Conservation (phyloP, 176 grass and related monocot genomes). For the Canna indica region DNA sequence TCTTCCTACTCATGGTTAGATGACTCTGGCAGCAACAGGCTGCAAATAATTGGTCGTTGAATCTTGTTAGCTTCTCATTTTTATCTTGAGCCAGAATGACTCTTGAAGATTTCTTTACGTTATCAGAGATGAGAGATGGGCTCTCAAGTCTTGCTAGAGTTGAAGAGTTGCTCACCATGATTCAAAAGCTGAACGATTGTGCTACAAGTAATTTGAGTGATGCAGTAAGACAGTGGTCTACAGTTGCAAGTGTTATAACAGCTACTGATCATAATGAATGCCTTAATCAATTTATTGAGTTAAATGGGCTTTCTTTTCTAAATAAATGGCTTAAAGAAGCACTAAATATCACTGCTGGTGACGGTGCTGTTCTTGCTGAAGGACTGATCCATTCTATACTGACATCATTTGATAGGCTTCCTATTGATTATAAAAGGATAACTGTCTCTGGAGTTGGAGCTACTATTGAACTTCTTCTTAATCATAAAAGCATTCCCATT, state of each 20-base stretch:
- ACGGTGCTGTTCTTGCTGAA: conserved; percentile 17
- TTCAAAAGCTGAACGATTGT: conserved; percentile 33
- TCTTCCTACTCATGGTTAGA: background rate
- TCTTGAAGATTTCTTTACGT: conserved; percentile 63
- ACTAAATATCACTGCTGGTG: conserved; percentile 26
- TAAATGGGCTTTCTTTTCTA: conserved; percentile 50
- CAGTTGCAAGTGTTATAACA: conserved; percentile 28
- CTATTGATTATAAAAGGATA: conserved; percentile 22
- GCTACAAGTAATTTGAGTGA: conserved; percentile 29
- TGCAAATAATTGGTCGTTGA: background rate
- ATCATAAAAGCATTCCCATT: conserved; percentile 28
- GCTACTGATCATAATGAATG: conserved; percentile 40
- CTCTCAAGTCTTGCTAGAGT: conserved; percentile 42
- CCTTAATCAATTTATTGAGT: conserved; percentile 45
- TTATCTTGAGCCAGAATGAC: conserved; percentile 11
- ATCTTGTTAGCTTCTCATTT: background rate
- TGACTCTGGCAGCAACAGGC: background rate
- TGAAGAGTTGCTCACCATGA: conserved; percentile 38
- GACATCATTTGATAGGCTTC: conserved; percentile 35
- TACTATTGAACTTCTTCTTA: conserved; percentile 37
- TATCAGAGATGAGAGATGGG: conserved; percentile 67
- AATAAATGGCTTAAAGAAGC: conserved; percentile 54
- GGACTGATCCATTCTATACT: conserved; percentile 36
- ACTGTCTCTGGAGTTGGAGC: conserved; percentile 26
- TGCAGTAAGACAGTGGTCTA: conserved; percentile 38